Base-by-base conservation (phyloP, 805 yeast species). In the Hanseniaspora mollemarum region DNA sequence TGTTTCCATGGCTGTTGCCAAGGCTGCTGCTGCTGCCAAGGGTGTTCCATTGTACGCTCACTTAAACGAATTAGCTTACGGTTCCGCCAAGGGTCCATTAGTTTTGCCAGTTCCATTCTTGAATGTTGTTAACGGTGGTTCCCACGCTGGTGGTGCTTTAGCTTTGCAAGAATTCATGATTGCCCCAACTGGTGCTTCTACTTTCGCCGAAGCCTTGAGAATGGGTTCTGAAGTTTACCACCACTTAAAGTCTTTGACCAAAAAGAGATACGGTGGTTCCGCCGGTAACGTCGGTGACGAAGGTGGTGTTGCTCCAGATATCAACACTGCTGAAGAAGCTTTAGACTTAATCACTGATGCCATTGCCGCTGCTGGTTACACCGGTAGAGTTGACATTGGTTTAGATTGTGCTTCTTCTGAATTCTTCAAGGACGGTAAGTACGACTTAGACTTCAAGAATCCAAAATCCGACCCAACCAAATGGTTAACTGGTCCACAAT, bases 271-370 rank as follows among this genome's bases (percentile, higher is more conserved):
- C 83, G 98, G 98, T 69, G 83, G 86, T 68, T 82, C 94, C 57
- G 98, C 98, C 66, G 97, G 96, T 75, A 90, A 90, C 77, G 98
- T 90, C 69, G 98, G 98, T 81, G 98, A 90, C 74, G 98, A 90
- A 80, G 98, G 98, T 83, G 98, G 98, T 81, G 96, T 90, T 77
- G 98, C 98, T 65, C 98, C 98, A 73, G 86, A 87, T 73, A 81
- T 92, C 61, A 78, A 83, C 60, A 79, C 96, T 63, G 90, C 98
- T 68, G 85, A 80, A 72, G 97, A 90, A 80, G 98, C 97, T 63
- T 77, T 90, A 60, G 96, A 92, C 76, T 81, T 90, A 71, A 87
- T 90, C 71, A 77, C 79, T 62, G 82, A 72, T 60, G 87, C 98
- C 67, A 90, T 92, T 70, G 85, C 80, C 69, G 71, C 74, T 62